A percentile compares a stretch with the other conserved stretches of the same genome.
Evolutionary conservation across 768 basidiomycete genomes (phyloP).

Genomic region (Tulasnella sp.): DNA sequence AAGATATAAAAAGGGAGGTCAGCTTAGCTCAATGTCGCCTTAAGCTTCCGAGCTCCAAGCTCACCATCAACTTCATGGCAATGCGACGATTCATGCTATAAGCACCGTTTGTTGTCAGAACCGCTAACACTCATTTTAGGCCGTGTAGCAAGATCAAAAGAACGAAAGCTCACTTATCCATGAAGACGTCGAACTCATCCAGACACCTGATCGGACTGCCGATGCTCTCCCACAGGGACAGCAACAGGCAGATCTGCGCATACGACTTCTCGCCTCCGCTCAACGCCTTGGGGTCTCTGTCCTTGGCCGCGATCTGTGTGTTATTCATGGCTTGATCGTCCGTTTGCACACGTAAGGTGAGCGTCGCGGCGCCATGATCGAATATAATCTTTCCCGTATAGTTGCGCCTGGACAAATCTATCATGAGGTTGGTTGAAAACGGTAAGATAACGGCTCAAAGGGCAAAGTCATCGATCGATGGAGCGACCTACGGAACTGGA

Average conservation of each 20-base stretch:
- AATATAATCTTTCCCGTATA: slow-evolving; percentile 86
- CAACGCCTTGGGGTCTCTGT: slow-evolving; percentile 61
- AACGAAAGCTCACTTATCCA: slow-evolving; percentile 51
- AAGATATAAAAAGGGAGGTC: slow-evolving; percentile 4
- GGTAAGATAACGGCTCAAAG: no score
- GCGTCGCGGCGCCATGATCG: slow-evolving; percentile 54
- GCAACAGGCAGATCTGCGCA: slow-evolving; percentile 83
- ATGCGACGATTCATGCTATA: slow-evolving; percentile 48
- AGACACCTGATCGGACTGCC: slow-evolving; percentile 90
- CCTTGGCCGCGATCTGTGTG: slow-evolving; percentile 36
- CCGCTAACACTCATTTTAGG: no score
- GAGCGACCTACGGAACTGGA: slow-evolving; percentile 4
- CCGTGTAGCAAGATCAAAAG: no score
- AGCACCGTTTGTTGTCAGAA: no score
- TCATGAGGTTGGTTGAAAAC: not conserved
- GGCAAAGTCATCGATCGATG: not conserved
- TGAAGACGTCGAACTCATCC: slow-evolving; percentile 99
- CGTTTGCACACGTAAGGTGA: slow-evolving; percentile 41
- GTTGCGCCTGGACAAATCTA: slow-evolving; percentile 69
- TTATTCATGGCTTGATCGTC: not conserved
- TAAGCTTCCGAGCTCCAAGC: slow-evolving; percentile 17
- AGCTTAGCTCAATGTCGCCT: slow-evolving; percentile 15
- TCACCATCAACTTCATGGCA: slow-evolving; percentile 90
- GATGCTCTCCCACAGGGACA: slow-evolving; percentile 95
- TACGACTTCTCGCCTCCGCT: slow-evolving; percentile 84